Evolutionary conservation across 106 monocot species (phyloP), one percentile per base, ranked within the genome.

Genomic region (Agapanthus africanus): DNA sequence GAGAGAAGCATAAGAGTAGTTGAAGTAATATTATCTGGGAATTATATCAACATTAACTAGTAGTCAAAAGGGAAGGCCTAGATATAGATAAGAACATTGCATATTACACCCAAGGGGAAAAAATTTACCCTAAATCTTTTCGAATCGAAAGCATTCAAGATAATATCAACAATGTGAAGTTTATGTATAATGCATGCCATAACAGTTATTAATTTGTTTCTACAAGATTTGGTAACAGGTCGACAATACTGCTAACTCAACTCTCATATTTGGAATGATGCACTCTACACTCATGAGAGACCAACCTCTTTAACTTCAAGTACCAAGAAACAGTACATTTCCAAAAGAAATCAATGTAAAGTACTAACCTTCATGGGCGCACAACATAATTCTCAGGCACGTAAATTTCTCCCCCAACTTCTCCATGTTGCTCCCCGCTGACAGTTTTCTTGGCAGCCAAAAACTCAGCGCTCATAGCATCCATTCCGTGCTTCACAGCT

Each of bases 341-440:
- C 37, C 39, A 25, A 25, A 25, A 65, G 31, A 22, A 65, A 63
- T 22, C 11, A 59, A 13, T 19, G 6, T 35, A 22, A 69, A 33
- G 33, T 30, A 68, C 73, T 63, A 23, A 80, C 88, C 82, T 88
- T 90, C 68, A 74, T 40, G 77, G 46, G n/a, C 46, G 78, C 19
- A 68, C 56, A 60, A 77, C 54, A 75, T 91, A 89, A 72, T 79
- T 79, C 66, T 91, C 80, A 60, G 95, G 86, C 33, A 97, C 38
- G 54, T 97, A 97, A 41, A 97, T 97, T 74, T 97, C 95, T 63
- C 95, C 95, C 32, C 95, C 95, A 84, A 89, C 80, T 77, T 97
- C 91, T 35, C 95, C 95, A 84, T 91, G 86, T 35, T 91, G 91
- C 64, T 97, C 91, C 64, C 95, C 95, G 25, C 86, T 97, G 22